Evolutionary conservation across 352 stramenopile species (phyloP), one percentile per base, ranked within the genome.

Genomic region (Pythium aquatile): DNA sequence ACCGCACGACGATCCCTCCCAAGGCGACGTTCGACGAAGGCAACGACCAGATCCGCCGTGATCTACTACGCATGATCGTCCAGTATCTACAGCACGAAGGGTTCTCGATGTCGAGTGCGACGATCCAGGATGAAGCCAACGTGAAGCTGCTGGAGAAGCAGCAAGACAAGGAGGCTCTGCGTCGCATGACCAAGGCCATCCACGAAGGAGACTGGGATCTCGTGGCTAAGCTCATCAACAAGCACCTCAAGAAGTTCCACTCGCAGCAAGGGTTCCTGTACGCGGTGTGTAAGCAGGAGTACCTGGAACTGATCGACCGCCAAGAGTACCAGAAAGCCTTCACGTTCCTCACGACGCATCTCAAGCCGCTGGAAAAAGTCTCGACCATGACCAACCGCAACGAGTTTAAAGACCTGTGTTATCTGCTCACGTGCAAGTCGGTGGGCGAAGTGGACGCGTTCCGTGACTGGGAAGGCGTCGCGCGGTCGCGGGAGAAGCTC

Each of bases 241-340:
- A 96, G 60, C 76, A 94, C 64, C 68, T 93, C 11, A 91, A 90
- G 63, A 86, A 85, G 59, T 90, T 92, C 63, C 80, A 91, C 59
- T 79, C 83, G 42, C 87, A 95, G 57, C 85, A 95, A 49, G 85
- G 85, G 6, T 96, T 96, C 59, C 77, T 95, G 26, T 96, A 96
- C 66, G 86, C 85, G 14, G 81, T 96, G 3, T 94, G 83, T 72
- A 94, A 93, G 63, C 87, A 96, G 62, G 86, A 96, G 66, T 95
- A 95, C 61, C 70, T 96, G 1, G 86, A 95, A 61, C 84, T 96
- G 28, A 94, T 95, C 59, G 85, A 94, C 61, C 79, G 88, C 10
- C 86, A 94, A 57, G 88, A 95, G 73, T 94, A 92, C 63, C 86
- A 96, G 66, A 94, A 94, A 37, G 88, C 86, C 13, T 96, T 95